Evolutionary conservation across 495 filamentous ascomycete species (phyloP).

Genomic region (Neurospora africana): DNA sequence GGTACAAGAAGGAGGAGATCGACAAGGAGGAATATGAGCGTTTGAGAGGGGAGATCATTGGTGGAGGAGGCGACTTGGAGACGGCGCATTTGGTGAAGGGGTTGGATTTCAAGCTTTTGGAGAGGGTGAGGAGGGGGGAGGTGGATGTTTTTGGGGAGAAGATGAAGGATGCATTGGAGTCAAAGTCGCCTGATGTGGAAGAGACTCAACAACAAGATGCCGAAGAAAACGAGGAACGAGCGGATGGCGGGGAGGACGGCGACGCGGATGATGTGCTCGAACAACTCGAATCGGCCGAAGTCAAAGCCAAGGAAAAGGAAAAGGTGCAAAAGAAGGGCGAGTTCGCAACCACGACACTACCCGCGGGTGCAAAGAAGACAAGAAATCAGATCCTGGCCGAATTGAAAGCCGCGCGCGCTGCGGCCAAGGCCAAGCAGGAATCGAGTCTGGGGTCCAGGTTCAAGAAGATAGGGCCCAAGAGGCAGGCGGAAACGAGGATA

Average conservation of each 20-base stretch:
- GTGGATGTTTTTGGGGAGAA: constrained; percentile 44
- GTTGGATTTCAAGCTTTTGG: constrained; percentile 72
- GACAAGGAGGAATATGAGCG: constrained; percentile 63
- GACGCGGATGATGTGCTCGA: constrained; percentile 75
- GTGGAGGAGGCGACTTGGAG: constrained; percentile 52
- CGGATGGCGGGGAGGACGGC: constrained; percentile 13
- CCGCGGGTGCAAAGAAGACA: constrained; percentile 56
- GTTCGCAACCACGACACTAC: constrained; percentile 54
- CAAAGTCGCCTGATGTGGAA: constrained; percentile 10
- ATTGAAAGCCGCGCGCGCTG: constrained; percentile 62
- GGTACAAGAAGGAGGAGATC: constrained; percentile 74
- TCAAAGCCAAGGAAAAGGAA: constrained; percentile 44
- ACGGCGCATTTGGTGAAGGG: constrained; percentile 87
- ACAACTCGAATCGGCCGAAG: constrained; percentile 52
- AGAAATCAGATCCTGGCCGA: constrained; percentile 76
- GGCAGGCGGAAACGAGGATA: constrained; percentile 52
- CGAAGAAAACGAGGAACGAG: constrained; percentile 17
- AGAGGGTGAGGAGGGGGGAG: constrained; percentile 62
- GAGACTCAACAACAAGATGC: constrained; percentile 12
- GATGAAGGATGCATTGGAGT: constrained; percentile 1
- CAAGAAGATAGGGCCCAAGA: constrained; percentile 61
- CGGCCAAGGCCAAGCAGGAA: constrained; percentile 45
- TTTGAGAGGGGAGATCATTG: constrained; percentile 63
- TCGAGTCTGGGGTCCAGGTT: constrained; percentile 63
- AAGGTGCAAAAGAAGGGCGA: constrained; percentile 65